Base-by-base conservation (phyloP, 139 green algal genomes). In the Coelastrella sp. region DNA sequence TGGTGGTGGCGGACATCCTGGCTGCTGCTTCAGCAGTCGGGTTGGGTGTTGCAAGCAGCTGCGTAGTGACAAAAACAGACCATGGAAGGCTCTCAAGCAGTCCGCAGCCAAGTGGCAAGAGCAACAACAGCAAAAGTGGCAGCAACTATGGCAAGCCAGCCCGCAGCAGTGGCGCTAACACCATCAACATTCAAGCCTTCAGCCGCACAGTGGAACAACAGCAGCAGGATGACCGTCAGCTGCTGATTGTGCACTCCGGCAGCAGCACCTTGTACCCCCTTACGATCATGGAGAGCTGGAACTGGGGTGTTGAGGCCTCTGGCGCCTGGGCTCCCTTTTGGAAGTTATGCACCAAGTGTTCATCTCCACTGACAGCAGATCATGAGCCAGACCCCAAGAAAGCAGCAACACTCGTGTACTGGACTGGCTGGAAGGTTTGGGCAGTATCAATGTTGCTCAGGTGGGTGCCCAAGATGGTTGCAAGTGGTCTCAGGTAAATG, bases 1-100 rank as follows among this genome's bases (percentile, higher is more conserved):
- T 94, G 0, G 93, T 93, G 0, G 87, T 92, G 17, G 92, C 87
- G 4, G 80, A 92, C 24, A 94, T 94, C 27, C 82, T 96, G 17
- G 90, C 72, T 6, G 90, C 91, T 15, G 92, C 90, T 4, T 93
- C 92, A 12, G 86, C 84, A 0, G 56, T 93, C 20, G 63, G 78
- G 20, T 73, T 66, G 8, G 82, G 82, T 27, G 22, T 84, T 8
- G 27, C 68, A 14, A 61, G 22, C 24, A 19, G 20, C 10, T 65
- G 60, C 27, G 58, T 60, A 10, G 76, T 76, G 10, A 91, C 68
- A 10, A 15, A 25, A 11, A 74, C 86, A 4, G 61, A 22, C 24
- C 74, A 66, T 49, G 84, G 84, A 15, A 49, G 84, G 19, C 22
- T 88, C 9, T 7, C 66, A 4, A 70, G 84, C 68, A 20, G n/a